A percentile compares a stretch with the other conserved stretches of the same genome.
These are phyloP conservation scores for Mediolabrus comicus DNA, from an alignment of 108 stramenopile genomes.

Conservation along the genomic window DNA sequence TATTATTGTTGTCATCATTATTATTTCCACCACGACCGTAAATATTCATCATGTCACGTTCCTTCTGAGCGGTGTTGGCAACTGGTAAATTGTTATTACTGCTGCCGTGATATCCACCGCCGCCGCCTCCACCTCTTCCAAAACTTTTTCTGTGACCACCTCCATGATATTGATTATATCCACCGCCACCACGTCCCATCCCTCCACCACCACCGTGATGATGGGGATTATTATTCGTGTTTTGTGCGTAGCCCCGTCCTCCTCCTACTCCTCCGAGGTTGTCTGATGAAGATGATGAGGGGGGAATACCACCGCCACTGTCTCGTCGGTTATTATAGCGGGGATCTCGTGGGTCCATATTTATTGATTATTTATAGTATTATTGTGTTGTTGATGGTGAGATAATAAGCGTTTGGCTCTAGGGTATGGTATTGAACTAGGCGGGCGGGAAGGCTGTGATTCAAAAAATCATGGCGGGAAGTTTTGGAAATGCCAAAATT, in stretches of 20 bases:
- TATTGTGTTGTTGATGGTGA: too few relatives aligned
- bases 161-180: background rate
- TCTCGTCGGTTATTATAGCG: background rate
- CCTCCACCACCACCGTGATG: background rate
- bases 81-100: slow-evolving; percentile 3
- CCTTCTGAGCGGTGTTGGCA: slow-evolving; percentile 14
- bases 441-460: too few relatives aligned
- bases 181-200: background rate
- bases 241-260: slow-evolving; percentile 11
- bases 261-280: background rate
- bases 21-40: slow-evolving; percentile 28
- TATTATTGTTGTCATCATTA: background rate
- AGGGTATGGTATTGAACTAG: too few relatives aligned
- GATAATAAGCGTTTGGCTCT: too few relatives aligned
- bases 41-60: slow-evolving; percentile 37
- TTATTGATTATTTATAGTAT: background rate
- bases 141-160: background rate
- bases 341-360: slow-evolving; percentile 1
- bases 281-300: background rate
- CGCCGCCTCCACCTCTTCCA: slow-evolving; percentile 5
- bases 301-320: background rate
- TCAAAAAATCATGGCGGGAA: too few relatives aligned
- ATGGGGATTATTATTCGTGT: slow-evolving; percentile 1
- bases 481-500: too few relatives aligned
- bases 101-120: slow-evolving; percentile 7